phyloP scores from a whole-genome alignment of 768 basidiomycete species.

The Daedalea quercina region DNA sequence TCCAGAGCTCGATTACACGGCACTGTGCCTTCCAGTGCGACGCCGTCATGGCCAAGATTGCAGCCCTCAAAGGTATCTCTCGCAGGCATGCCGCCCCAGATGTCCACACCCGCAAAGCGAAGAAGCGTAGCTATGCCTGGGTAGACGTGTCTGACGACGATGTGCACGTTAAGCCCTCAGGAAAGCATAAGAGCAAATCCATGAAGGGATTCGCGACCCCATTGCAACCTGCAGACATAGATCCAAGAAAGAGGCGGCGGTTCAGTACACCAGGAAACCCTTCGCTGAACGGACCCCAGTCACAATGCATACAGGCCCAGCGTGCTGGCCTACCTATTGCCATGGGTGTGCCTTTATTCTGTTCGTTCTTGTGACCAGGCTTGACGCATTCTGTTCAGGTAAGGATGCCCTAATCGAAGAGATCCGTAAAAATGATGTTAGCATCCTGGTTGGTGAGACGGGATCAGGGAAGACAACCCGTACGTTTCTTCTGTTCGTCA shows the following conservation, averaged over 20 bases:
- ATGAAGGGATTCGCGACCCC: neutral
- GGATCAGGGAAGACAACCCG: conserved; percentile 99
- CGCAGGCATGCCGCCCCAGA: conserved; percentile 1
- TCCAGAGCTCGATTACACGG: too few relatives aligned
- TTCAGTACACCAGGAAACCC: conserved; percentile 2
- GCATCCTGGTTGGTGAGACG: conserved; percentile 90
- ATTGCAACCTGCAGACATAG: neutral
- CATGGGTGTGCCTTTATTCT: conserved; percentile 40
- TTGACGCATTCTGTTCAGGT: conserved; percentile 35
- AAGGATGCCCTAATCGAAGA: conserved; percentile 68
- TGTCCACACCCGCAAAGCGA: conserved; percentile 4
- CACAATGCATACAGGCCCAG: conserved; percentile 46
- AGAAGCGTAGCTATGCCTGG: conserved; percentile 19
- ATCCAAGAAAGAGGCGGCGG: conserved; percentile 1
- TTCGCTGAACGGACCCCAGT: conserved; percentile 6
- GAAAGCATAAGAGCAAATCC: neutral
- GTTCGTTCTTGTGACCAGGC: neutral
- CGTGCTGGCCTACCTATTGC: conserved; percentile 73
- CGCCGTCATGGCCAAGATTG: conserved; percentile 10
- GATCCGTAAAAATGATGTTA: conserved; percentile 73
- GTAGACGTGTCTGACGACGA: conserved; percentile 25
- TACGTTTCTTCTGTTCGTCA: conserved; percentile 37
- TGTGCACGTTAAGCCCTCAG: conserved; percentile 10
- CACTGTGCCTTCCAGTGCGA: too few relatives aligned
- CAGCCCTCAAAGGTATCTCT: conserved; percentile 17